Percentiles rank a stretch among this genome's conserved stretches.
phyloP scores from a whole-genome alignment of 78 protist genomes.

The Bodo saltans region DNA sequence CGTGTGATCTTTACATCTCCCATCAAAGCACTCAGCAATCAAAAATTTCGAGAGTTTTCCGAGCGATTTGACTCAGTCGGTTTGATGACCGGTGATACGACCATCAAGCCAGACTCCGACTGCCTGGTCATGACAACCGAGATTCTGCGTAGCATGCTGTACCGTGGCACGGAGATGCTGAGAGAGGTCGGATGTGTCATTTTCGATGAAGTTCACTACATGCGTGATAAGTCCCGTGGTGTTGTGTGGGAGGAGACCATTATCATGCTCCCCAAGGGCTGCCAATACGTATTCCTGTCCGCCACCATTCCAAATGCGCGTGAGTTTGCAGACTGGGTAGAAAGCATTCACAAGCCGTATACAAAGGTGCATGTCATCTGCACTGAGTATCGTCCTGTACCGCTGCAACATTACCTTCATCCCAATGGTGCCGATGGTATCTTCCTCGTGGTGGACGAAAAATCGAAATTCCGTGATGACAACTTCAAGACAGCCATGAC shows the following conservation, averaged over 20 bases:
- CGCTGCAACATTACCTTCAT: conserved; percentile 73
- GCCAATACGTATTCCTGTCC: conserved; percentile 76
- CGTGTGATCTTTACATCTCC: conserved; percentile 84
- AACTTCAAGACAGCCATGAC: conserved; percentile 49
- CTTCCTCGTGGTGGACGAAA: conserved; percentile 47
- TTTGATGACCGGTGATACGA: conserved; percentile 86
- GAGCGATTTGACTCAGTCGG: conserved; percentile 66
- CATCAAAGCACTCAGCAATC: conserved; percentile 85
- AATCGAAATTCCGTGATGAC: conserved; percentile 44
- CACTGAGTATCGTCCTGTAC: conserved; percentile 91
- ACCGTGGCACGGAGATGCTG: conserved; percentile 85
- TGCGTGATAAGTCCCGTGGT: conserved; percentile 79
- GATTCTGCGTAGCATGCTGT: conserved; percentile 94
- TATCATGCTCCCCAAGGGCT: conserved; percentile 65
- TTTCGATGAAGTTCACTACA: conserved; percentile 88
- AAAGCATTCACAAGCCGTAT: conserved; percentile 20
- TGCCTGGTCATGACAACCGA: conserved; percentile 74
- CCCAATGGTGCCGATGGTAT: conserved; percentile 57
- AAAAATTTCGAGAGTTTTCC: conserved; percentile 68
- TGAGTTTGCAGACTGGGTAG: conserved; percentile 80
- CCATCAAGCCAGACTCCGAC: conserved; percentile 60
- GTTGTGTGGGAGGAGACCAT: conserved; percentile 93
- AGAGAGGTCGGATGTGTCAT: conserved; percentile 82
- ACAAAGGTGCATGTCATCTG: conserved; percentile 50
- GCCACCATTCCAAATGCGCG: conserved; percentile 86